Evolutionary conservation across 192 early-diverging fungal species (phyloP), one percentile per base, ranked within the genome.

Genomic region (Coemansia sp.): DNA sequence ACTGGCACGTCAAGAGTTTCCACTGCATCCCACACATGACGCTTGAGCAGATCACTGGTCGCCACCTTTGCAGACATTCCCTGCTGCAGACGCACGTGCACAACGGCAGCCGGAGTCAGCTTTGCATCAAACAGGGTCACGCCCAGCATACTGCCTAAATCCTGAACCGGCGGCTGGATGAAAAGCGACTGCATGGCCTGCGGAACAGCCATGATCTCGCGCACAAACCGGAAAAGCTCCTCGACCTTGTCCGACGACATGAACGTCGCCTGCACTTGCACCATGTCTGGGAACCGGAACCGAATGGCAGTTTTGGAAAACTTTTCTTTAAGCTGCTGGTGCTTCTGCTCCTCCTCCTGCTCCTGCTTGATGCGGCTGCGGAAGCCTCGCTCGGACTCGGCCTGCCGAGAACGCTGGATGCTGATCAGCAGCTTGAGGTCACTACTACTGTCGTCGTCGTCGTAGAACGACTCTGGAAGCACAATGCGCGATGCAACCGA

Each of bases 401-500:
- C 70, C 24, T 83, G 67, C 10, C 84, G 82, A 21, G 67, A 64
- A 9, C 67, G 61, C 63, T 89, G 83, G 9, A 81, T 69, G 34
- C 81, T 71, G 53, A 92, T 69, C 21, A 94, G 55, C 21, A 82
- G 61, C 53, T 84, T 79, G 44, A 94, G 69, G 62, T 98, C 94
- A 49, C 81, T 69, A 0, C 83, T 69, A 6, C 91, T 62, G 48
- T 89, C 82, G 78, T 92, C 71, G 9, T 92, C 62, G 43, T 89
- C 82, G 79, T 92, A 98, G 68, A 94, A 96, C 19, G 91, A 87
- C 24, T 91, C 92, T 1, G 94, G 93, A 12, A 94, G 72, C 18
- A 89, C 87, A 54, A 91, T 39, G 9, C 66, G 74, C 22, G 71
- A 67, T 6, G 70, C 62, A 10, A 70, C 57, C 3, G 73, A 52